Evolutionary conservation across 108 stramenopile genomes (phyloP).

Genomic region (Chaetoceros muelleri): DNA sequence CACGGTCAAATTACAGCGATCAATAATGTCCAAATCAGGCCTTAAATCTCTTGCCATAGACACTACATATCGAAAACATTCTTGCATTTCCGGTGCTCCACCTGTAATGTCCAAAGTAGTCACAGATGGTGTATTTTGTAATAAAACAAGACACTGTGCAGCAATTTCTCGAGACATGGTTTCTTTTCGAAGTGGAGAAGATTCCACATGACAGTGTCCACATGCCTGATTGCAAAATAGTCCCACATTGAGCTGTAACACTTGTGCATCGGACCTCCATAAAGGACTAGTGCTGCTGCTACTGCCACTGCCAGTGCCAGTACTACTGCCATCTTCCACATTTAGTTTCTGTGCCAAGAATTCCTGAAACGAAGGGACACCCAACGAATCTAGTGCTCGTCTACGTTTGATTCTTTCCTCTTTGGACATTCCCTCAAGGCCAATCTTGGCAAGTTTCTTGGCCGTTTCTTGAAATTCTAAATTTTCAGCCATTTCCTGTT

Average conservation of each 20-base stretch:
- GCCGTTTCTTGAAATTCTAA: constrained; percentile 55
- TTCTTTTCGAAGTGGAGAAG: constrained; percentile 80
- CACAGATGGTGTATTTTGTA: constrained; percentile 66
- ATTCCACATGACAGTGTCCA: constrained; percentile 90
- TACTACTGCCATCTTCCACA: background rate
- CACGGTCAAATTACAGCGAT: constrained; percentile 95
- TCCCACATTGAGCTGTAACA: constrained; percentile 95
- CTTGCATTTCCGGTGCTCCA: constrained; percentile 93
- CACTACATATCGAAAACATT: constrained; percentile 83
- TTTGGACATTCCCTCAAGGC: constrained; percentile 47
- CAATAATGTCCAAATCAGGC: constrained; percentile 86
- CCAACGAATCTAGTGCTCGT: constrained; percentile 76
- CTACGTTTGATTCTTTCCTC: constrained; percentile 82
- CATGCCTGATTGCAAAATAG: constrained; percentile 97
- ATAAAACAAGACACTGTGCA: constrained; percentile 72
- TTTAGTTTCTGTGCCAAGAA: constrained; percentile 40
- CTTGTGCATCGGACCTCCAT: constrained; percentile 17
- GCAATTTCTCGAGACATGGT: constrained; percentile 86
- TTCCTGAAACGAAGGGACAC: constrained; percentile 68
- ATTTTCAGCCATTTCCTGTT: constrained; percentile 50
- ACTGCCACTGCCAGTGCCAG: constrained; percentile 2
- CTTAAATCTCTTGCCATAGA: constrained; percentile 60
- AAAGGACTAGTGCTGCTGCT: constrained; percentile 15
- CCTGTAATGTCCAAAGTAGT: constrained; percentile 92
- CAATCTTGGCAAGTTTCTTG: constrained; percentile 37